Base-by-base conservation (phyloP, 2,329 filamentous ascomycete species). In the Aspergillus tubingensis region DNA sequence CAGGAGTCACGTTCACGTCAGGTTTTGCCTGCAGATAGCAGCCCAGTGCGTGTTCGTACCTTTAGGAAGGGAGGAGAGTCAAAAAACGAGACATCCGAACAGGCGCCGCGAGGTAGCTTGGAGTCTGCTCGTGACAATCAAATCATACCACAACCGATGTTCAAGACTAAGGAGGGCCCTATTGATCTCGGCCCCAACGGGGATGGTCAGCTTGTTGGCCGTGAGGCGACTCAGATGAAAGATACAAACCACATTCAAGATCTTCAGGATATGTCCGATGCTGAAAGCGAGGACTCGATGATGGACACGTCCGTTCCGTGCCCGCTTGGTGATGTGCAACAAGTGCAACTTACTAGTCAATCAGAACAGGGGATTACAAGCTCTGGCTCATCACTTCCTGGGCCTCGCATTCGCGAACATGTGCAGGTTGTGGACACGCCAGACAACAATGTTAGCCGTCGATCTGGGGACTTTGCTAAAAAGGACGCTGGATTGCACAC, bases 221-320 rank as follows among this genome's bases (percentile, higher is more conserved):
- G 30, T 19, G 8, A 32, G 17, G 8, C n/a, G 4, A 5, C 47
- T 7, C 8, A 17, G 5, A 17, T 32, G 47, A n/a, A 50, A 30
- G 15, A 19, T 51, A 19, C 38, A 10, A 15, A 38, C 48, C 23
- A n/a, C n/a, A 10, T 23, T 19, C 54, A 55, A 11, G 19, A 36
- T 3, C 6, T 15, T 8, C 55, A 60, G 1, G 23, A 51, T 30
- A 61, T 66, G 27, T 66, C 62, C 17, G 66, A 67, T 43, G 54
- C 56, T 36, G 67, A 69, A 52, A 72, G 71, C 50, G 71, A 75
- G 5, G 74, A 76, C 6, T 72, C 72, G 6, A 65, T 70, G 21
- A 76, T 77, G 75, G 74, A 76, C 51, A 69, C 68, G 13, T 70
- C 69, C 56, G 62, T 77, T n/a, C 74, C 74, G 19, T 66, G 63